Percentiles rank a stretch among this genome's conserved stretches.
These are phyloP conservation scores for Chlorella sp. DNA, from an alignment of 139 green algal species.

Conservation along the genomic window DNA sequence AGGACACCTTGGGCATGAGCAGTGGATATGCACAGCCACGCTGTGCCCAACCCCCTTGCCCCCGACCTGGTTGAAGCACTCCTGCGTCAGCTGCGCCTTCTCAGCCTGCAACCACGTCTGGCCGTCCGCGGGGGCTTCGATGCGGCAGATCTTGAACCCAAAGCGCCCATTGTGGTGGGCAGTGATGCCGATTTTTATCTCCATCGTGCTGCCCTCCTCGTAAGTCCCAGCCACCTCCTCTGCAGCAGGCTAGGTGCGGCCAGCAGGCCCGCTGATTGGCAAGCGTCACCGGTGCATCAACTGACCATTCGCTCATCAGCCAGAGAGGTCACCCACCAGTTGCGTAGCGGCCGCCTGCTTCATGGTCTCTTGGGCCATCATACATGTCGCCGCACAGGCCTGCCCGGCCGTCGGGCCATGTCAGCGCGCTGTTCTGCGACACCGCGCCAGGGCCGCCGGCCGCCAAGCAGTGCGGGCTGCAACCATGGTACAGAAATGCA, in stretches of 20 bases:
- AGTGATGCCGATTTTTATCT: conserved; percentile 16
- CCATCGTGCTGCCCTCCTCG: conserved; percentile 14
- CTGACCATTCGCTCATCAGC: background rate
- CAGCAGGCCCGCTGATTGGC: background rate
- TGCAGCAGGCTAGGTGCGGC: background rate
- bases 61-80: conserved; percentile 37
- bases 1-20: too few species aligned
- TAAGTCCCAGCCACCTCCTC: conserved; percentile 22
- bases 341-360: conserved; percentile 13
- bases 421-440: background rate
- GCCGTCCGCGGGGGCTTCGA: background rate
- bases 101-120: conserved; percentile 32
- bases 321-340: background rate
- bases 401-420: background rate
- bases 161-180: conserved; percentile 31
- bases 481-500: too few species aligned
- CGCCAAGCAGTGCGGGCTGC: conserved; percentile 26
- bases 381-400: conserved; percentile 26
- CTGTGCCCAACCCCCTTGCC: too few species aligned
- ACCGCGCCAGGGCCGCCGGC: conserved; percentile 13
- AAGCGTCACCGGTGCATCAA: background rate
- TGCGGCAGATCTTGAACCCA: conserved; percentile 21
- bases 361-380: conserved; percentile 12
- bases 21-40: too few species aligned
- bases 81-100: conserved; percentile 14